Conservation (phyloP, 305 asterid genomes). For the Fraxinus baroniana region DNA sequence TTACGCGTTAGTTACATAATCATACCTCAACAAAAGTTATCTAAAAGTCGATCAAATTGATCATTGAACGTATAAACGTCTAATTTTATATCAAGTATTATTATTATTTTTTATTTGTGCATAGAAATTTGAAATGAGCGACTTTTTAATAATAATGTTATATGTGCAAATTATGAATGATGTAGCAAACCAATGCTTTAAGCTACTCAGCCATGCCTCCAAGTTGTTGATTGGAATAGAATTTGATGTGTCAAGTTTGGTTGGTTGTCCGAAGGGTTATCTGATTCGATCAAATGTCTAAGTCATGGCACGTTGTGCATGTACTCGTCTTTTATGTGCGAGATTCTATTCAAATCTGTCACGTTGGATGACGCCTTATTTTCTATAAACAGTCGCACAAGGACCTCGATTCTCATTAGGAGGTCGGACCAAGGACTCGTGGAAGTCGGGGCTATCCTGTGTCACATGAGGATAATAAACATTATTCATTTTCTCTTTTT, state of each 20-base stretch:
- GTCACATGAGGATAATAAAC: neutral
- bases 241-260: neutral
- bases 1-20: neutral
- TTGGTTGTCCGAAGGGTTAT: neutral
- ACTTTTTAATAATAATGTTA: no score
- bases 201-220: no score
- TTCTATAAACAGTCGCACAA: neutral
- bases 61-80: neutral
- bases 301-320: neutral
- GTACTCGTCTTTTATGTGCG: slow-evolving; percentile 12
- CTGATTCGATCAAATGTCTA: neutral
- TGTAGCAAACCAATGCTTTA: neutral
- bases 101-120: neutral
- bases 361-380: neutral
- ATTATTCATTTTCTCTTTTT: no score
- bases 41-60: neutral
- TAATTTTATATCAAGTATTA: neutral
- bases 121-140: no score
- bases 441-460: neutral
- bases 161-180: neutral
- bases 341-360: neutral
- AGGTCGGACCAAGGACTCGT: neutral
- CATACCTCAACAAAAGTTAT: neutral
- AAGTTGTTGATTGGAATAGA: neutral
- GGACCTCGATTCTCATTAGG: neutral